These are phyloP conservation scores for Metarhizium album DNA, from an alignment of 2,329 filamentous ascomycete species.

Conservation along the genomic window DNA sequence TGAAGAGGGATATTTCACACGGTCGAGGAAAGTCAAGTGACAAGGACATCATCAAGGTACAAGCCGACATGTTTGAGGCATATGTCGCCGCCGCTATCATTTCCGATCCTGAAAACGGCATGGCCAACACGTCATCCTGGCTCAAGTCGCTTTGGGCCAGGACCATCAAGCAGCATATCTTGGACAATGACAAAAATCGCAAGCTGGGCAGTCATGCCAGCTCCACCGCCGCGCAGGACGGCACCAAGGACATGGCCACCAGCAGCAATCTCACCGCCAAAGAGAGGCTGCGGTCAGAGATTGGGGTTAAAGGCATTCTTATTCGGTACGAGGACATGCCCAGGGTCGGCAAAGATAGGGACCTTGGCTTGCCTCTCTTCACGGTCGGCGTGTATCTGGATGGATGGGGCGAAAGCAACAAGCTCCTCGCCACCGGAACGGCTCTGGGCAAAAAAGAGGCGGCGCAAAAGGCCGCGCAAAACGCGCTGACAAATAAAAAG, in stretches of 20 bases:
- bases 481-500: conserved; percentile 56
- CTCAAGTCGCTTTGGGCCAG: conserved; percentile 64
- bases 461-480: conserved; percentile 52
- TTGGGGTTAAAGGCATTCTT: conserved; percentile 46
- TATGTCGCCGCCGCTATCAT: conserved; percentile 74
- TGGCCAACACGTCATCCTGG: conserved; percentile 55
- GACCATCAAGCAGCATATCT: conserved; percentile 46
- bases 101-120: conserved; percentile 53
- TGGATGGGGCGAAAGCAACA: conserved; percentile 56
- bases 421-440: conserved; percentile 51
- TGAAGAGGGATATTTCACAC: conserved; percentile 16
- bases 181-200: conserved; percentile 12
- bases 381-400: conserved; percentile 54
- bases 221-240: background rate
- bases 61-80: conserved; percentile 83
- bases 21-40: conserved; percentile 22
- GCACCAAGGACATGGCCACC: background rate
- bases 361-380: conserved; percentile 44
- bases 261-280: conserved; percentile 15
- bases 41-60: conserved; percentile 57
- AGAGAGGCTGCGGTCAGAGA: conserved; percentile 19
- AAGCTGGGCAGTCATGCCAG: background rate
- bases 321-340: conserved; percentile 51
- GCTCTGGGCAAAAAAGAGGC: conserved; percentile 61
- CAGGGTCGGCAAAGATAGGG: conserved; percentile 41